Percentiles rank a stretch among this genome's conserved stretches.
phyloP scores from a whole-genome alignment of 768 basidiomycete species.

The Russula earlei region DNA sequence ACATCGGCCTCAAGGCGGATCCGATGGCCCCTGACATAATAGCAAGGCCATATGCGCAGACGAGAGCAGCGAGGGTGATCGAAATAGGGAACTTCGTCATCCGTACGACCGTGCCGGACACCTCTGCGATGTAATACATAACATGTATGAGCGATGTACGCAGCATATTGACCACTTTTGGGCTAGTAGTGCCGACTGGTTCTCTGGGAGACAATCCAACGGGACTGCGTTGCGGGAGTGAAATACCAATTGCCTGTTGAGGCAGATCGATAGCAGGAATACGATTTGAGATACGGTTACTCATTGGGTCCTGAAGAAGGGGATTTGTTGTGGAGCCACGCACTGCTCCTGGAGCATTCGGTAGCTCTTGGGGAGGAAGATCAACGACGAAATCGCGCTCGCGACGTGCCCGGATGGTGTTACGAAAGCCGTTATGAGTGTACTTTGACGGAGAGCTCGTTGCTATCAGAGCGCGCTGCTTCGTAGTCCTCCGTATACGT shows the following conservation, averaged over 20 bases:
- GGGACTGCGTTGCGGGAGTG: not conserved
- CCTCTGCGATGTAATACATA: conserved; percentile 35
- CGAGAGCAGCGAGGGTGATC: conserved; percentile 40
- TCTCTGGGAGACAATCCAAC: not conserved
- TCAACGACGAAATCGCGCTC: not conserved
- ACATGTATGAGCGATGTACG: not conserved
- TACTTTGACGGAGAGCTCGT: not conserved
- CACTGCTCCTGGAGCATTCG: not conserved
- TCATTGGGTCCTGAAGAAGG: not conserved
- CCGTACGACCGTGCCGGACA: conserved; percentile 38
- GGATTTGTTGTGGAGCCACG: not conserved
- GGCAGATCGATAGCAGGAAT: not conserved
- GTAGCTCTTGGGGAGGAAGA: not conserved
- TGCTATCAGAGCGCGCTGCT: not conserved
- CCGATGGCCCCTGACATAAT: conserved; percentile 36
- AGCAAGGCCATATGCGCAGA: conserved; percentile 39
- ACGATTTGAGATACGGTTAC: not conserved
- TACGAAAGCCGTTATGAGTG: not conserved
- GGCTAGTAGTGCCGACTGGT: too few species aligned
- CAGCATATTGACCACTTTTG: not conserved
- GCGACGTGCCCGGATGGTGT: not conserved
- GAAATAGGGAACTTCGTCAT: conserved; percentile 50
- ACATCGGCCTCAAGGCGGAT: conserved; percentile 47
- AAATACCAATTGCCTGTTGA: not conserved
- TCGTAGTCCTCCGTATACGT: conserved; percentile 3